Conservation (phyloP, 306 rosid genomes). For the Abrus pulchellus region DNA sequence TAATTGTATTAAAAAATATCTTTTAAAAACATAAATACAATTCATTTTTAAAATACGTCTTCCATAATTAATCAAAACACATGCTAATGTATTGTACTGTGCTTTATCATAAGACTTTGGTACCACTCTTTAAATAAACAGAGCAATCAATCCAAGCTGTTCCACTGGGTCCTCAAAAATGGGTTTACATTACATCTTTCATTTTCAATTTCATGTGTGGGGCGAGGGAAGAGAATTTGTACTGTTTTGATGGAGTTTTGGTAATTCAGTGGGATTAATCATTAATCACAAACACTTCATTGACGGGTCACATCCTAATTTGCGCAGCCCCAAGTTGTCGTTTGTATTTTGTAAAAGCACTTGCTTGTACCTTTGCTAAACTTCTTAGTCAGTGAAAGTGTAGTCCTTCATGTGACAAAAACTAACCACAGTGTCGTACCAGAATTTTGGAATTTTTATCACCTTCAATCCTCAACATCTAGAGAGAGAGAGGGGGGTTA, state of each 20-base stretch:
- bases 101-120: not conserved
- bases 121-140: not conserved
- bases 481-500: no score
- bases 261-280: conserved; percentile 32
- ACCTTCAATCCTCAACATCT: not conserved
- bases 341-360: conserved; percentile 39
- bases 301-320: conserved; percentile 46
- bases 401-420: conserved; percentile 18
- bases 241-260: not conserved
- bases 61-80: not conserved
- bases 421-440: conserved; percentile 13
- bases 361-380: conserved; percentile 9
- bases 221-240: not conserved
- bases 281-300: conserved; percentile 38
- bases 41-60: not conserved
- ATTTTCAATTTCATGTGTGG: not conserved
- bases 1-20: no score
- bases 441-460: not conserved
- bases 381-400: conserved; percentile 14
- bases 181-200: conserved; percentile 4
- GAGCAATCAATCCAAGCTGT: conserved; percentile 10
- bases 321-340: conserved; percentile 40
- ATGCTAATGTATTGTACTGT: not conserved
- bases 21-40: not conserved
- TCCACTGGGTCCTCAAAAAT: conserved; percentile 26